Evolutionary conservation across 129 eudicot species (phyloP), one percentile per base, ranked within the genome.

Genomic region (Scalesia atractyloides): DNA sequence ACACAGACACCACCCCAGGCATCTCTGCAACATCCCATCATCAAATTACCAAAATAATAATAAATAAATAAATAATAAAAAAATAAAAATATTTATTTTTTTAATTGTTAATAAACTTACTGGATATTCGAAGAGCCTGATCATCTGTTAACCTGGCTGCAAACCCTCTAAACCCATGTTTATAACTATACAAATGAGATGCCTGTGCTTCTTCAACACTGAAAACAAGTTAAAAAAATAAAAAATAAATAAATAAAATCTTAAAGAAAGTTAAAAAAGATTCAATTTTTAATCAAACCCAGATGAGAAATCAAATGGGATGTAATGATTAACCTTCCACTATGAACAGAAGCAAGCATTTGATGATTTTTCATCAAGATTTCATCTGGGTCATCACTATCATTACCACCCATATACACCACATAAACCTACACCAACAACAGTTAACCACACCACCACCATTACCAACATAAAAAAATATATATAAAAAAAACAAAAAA

Each of bases 1-100:
- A 91, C 7, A 91, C 97, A 17, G 97, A 91, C 64, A 91, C 89
- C 17, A 91, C 97, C 24, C 86, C 97, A n/a, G 86, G 86, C 97
- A 87, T 91, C 62, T 85, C 97, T 91, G 89, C 72, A 76, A 34
- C 43, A 60, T 30, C 30, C 30, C 65, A 60, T 60, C 43, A 30
- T 30, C 43, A 59, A 24, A 60, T 1, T 26, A 39, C 26, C 33
- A 57, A 57, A 24, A 60, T 4, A 5, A 12, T 12, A 49, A 49
- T 10, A 49, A 49, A 15, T 13, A 12, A 60, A 9, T 7, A 58
- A 22, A 58, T 11, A 22, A 17, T 26, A 1, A 60, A 14, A 8
- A 30, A 60, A 30, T 9, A 60, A 60, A 6, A 39, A 39, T 8
- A 11, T 14, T 60, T 7, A 0, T 60, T 58, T 58, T 20, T 24